Evolutionary conservation across 139 green algal species (phyloP), one percentile per base, ranked within the genome.

Genomic region (Astrephomene gubernaculifera): DNA sequence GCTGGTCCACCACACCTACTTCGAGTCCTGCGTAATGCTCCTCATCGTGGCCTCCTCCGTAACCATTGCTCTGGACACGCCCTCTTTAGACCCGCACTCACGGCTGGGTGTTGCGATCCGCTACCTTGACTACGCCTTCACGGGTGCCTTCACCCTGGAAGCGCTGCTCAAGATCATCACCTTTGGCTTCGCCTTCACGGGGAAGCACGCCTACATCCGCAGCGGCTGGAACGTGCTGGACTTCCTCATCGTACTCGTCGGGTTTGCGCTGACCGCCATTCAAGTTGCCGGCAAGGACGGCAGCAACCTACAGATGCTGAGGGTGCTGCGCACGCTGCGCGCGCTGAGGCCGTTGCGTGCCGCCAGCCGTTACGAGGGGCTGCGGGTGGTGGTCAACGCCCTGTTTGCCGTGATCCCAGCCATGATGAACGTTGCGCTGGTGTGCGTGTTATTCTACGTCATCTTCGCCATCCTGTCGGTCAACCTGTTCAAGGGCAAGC

Each of bases 371-470:
- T 86, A 73, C 22, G 54, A 89, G 60, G 90, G 87, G 25, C 90
- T 94, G 67, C 90, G 93, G 71, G 81, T 95, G 31, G 90, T 96
- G 17, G 90, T 96, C 6, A 93, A 93, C 45, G 83, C 91, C 14
- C 88, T 96, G 24, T 93, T 95, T 64, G 68, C 90, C 43, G 79
- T 83, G 27, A 39, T 95, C 35, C 94, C 92, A 5, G 70, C 89
- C 24, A 89, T 95, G 69, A 67, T 83, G 54, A 94, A 94, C 87
- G 91, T 95, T 1, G 29, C 91, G 54, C 87, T 95, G 41, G 92
- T 95, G 35, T 95, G 89, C 75, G 1, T 90, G n/a, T 82, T 94
- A 10, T 94, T 96, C 81, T 95, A 93, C 87, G 49, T 96, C 81
- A 92, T 95, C 76, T 95, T 91, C 60, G 71, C 88, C 49, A 87